Base-by-base conservation (phyloP, 2,329 filamentous ascomycete genomes). In the Talaromyces pinophilus region DNA sequence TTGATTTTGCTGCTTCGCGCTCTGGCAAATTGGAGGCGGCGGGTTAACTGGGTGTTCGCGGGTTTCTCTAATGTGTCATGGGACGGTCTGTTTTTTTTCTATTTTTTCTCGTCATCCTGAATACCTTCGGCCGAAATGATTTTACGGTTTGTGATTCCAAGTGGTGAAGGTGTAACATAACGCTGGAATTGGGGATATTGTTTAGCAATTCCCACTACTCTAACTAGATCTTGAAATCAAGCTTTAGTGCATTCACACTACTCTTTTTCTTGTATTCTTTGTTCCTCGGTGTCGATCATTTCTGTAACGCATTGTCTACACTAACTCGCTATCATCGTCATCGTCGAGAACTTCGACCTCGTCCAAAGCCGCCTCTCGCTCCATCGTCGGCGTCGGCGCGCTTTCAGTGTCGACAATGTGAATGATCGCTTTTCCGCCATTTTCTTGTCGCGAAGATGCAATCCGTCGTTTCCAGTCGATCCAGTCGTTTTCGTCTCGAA, bases 291-390 rank as follows among this genome's bases (percentile, higher is more conserved):
- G 1, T 42, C 15, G 30, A 25, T 28, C 33, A 13, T 57, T 57
- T 55, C 30, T 8, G 54, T 40, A 40, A 25, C 10, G 30, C 30
- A 4, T 38, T 13, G 54, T 57, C 54, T 57, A 57, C 33, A 17
- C 25, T 46, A 46, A 33, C 46, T 30, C 33, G 5, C 69, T 33
- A 19, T 67, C 65, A 5, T 67, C 65, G 33, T 61, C 62, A 19
- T 69, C 92, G 74, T 96, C 95, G 74, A 97, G 85, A 2, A 88
- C 89, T 76, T 97, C 92, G 3, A 99, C 94, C 73, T 97, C 93
- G 70, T 97, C 92, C 64, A 98, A 87, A 0, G 92, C 92, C 42
- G 86, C 88, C 40, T 88, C 86, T 64, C 92, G 83, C 70, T 90
- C 92, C 10, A 79, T 80, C 2, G 75, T 78, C 60, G 82, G 78